Conservation (phyloP, 208 protist species). For the Novymonas esmeraldas region DNA sequence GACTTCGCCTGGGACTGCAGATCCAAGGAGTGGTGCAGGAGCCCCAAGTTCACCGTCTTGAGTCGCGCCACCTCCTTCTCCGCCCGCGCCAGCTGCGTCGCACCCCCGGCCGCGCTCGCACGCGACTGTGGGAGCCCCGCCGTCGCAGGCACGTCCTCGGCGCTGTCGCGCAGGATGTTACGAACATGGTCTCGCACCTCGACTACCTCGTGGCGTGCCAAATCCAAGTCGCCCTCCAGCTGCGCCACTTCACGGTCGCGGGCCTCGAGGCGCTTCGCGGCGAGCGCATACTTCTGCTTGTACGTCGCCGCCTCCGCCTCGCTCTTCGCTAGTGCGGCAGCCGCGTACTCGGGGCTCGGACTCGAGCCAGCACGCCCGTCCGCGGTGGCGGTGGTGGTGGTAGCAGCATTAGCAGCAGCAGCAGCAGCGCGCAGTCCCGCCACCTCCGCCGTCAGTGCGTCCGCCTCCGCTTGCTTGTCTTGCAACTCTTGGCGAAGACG, state of each 20-base stretch:
- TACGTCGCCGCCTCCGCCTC: constrained; percentile 77
- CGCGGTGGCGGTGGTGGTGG: not conserved
- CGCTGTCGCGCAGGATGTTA: constrained; percentile 29
- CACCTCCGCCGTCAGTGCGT: constrained; percentile 37
- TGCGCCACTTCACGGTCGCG: constrained; percentile 67
- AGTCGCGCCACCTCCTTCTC: constrained; percentile 81
- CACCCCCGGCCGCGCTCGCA: constrained; percentile 15
- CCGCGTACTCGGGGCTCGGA: constrained; percentile 16
- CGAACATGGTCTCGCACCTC: constrained; percentile 52
- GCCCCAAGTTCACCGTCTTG: constrained; percentile 86
- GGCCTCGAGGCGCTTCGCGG: constrained; percentile 64
- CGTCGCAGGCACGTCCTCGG: constrained; percentile 6
- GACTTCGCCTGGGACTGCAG: constrained; percentile 65
- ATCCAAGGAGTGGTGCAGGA: constrained; percentile 84
- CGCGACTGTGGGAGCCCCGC: not conserved
- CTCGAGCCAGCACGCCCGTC: constrained; percentile 2
- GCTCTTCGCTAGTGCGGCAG: constrained; percentile 40
- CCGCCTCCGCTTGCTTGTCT: constrained; percentile 50
- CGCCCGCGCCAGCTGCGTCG: constrained; percentile 29
- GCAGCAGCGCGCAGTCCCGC: constrained; percentile 22
- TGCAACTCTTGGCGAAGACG: constrained; percentile 30
- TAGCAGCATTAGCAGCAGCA: constrained; percentile 5
- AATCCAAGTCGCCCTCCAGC: constrained; percentile 78
- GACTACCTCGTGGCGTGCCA: constrained; percentile 53
- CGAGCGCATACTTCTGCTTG: constrained; percentile 77